Evolutionary conservation across 129 eudicot genomes (phyloP).

Genomic region (Glebionis coronaria): DNA sequence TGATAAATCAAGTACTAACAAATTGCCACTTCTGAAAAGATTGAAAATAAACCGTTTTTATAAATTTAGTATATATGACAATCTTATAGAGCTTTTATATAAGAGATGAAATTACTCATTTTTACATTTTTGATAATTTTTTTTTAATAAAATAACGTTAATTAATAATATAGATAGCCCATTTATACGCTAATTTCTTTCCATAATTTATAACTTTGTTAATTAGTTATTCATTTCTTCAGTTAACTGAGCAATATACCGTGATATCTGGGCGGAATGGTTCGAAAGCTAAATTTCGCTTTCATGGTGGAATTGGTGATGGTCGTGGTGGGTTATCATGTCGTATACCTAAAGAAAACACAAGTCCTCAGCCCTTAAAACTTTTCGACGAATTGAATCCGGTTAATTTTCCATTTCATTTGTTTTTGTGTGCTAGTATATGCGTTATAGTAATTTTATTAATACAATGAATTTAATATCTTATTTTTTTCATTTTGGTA

Average conservation of each 20-base stretch:
- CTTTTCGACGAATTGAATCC: slow-evolving; percentile 16
- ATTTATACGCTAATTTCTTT: neutral
- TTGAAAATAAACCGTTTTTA: no score
- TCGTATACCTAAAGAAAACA: neutral
- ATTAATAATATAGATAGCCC: no score
- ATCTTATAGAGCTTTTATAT: no score
- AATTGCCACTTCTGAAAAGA: no score
- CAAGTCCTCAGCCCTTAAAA: slow-evolving; percentile 14
- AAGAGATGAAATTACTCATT: no score
- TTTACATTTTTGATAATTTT: no score
- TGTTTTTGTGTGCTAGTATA: neutral
- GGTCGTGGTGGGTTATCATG: slow-evolving; percentile 13
- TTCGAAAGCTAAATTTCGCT: slow-evolving; percentile 23
- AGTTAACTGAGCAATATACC: neutral
- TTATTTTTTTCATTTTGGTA: neutral
- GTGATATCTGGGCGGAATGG: slow-evolving; percentile 3
- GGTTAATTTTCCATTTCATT: neutral
- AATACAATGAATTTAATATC: neutral
- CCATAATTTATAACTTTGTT: neutral
- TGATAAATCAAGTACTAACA: no score
- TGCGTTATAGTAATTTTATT: neutral
- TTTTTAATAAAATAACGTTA: no score
- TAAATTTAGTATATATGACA: no score
- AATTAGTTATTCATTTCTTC: neutral
- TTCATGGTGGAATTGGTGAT: slow-evolving; percentile 34